Percentiles rank a stretch among this genome's conserved stretches.
Evolutionary conservation across 495 filamentous ascomycete species (phyloP).

Genomic region (Neurospora sp.): DNA sequence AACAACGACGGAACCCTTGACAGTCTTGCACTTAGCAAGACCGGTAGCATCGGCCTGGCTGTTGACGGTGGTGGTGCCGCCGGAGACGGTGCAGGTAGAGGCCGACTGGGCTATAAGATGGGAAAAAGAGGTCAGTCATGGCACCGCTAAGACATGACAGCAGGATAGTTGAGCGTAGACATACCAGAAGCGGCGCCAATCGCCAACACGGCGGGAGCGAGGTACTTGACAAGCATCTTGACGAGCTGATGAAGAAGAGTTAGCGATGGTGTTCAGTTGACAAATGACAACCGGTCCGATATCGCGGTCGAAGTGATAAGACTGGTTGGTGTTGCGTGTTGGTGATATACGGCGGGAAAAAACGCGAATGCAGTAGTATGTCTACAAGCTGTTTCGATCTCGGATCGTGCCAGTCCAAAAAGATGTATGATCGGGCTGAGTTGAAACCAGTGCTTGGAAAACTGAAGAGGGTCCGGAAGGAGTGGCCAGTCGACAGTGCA

Average conservation of each 20-base stretch:
- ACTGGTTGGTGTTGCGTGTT: background rate
- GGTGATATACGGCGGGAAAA: constrained; percentile 4
- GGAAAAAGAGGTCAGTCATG: constrained; percentile 15
- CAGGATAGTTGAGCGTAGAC: constrained; percentile 16
- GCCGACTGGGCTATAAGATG: constrained; percentile 33
- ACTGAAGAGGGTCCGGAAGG: background rate
- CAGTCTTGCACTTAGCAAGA: constrained; percentile 54
- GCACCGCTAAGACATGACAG: background rate
- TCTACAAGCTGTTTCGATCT: constrained; percentile 10
- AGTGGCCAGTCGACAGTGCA: background rate
- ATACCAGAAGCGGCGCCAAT: constrained; percentile 57
- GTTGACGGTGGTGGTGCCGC: constrained; percentile 44
- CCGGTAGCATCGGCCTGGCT: constrained; percentile 62
- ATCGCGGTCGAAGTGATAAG: background rate
- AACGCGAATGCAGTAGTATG: constrained; percentile 13
- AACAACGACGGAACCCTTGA: constrained; percentile 64
- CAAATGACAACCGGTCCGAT: background rate
- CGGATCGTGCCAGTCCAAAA: constrained; percentile 14
- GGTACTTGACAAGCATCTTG: constrained; percentile 67
- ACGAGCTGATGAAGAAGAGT: constrained; percentile 22
- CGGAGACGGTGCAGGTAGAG: constrained; percentile 29
- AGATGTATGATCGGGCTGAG: constrained; percentile 4
- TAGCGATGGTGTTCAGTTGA: constrained; percentile 5
- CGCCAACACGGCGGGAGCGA: constrained; percentile 67
- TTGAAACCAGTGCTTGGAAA: background rate